phyloP scores from a whole-genome alignment of 129 eudicot genomes.

The Tagetes patula region DNA sequence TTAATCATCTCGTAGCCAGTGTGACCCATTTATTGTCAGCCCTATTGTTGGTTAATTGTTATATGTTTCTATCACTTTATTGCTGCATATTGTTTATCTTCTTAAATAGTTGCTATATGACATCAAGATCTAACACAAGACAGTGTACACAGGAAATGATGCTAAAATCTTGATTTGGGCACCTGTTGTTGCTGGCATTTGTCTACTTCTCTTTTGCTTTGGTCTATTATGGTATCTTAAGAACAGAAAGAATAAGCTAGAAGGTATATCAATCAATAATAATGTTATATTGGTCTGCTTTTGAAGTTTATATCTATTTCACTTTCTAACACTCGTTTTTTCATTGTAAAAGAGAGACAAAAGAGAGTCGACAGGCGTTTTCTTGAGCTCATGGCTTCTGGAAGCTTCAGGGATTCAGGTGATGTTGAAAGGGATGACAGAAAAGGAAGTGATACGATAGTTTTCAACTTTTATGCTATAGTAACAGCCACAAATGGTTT shows the following conservation, averaged over 20 bases:
- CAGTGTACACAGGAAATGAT: slow-evolving; percentile 23
- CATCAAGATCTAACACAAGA: not conserved
- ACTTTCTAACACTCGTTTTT: not conserved
- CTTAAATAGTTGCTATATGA: not conserved
- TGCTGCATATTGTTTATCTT: not conserved
- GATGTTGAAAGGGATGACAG: slow-evolving; percentile 25
- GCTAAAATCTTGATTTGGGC: slow-evolving; percentile 27
- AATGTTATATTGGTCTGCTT: not conserved
- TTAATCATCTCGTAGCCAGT: too few species aligned
- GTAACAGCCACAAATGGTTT: slow-evolving; percentile 40
- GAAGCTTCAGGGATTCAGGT: slow-evolving; percentile 31
- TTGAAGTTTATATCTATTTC: slow-evolving; percentile 5
- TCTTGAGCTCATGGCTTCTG: slow-evolving; percentile 38
- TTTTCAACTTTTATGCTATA: slow-evolving; percentile 36
- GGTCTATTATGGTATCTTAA: slow-evolving; percentile 29
- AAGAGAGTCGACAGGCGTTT: slow-evolving; percentile 23
- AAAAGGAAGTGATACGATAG: slow-evolving; percentile 30
- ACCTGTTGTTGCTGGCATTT: slow-evolving; percentile 19
- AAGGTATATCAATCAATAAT: slow-evolving; percentile 20
- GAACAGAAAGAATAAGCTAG: slow-evolving; percentile 27
- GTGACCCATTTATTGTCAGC: too few species aligned
- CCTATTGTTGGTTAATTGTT: not conserved
- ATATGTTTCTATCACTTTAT: not conserved
- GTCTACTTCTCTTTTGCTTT: slow-evolving; percentile 16
- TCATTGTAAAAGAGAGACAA: slow-evolving; percentile 13